These are phyloP conservation scores for Blastocystis sp. DNA, from an alignment of 352 stramenopile species.

Conservation along the genomic window DNA sequence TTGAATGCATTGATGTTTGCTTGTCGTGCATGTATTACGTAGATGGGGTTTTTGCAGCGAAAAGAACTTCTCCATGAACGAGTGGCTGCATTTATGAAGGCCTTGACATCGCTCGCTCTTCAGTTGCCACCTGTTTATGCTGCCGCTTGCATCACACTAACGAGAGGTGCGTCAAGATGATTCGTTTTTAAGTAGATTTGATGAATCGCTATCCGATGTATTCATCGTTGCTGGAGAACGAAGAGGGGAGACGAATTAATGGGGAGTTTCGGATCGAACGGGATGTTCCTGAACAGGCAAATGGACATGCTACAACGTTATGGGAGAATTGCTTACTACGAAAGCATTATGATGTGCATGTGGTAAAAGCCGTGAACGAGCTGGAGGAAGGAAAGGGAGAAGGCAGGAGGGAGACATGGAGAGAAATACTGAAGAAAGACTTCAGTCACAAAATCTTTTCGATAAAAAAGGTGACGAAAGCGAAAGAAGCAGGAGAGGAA, in stretches of 20 bases:
- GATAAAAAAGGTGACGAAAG: background rate
- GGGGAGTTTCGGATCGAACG: background rate
- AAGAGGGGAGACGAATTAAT: background rate
- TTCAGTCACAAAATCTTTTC: conserved; percentile 4
- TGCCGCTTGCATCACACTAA: background rate
- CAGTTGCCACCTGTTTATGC: conserved; percentile 35
- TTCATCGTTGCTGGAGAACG: conserved; percentile 36
- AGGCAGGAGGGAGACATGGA: background rate
- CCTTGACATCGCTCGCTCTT: background rate
- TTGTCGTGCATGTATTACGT: background rate
- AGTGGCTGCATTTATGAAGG: conserved; percentile 28
- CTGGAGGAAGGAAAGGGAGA: background rate
- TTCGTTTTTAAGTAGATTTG: background rate
- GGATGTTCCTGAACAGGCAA: conserved; percentile 27
- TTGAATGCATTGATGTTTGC: conserved; percentile 27
- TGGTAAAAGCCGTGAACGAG: background rate
- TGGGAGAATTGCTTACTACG: background rate
- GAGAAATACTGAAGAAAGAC: conserved; percentile 34
- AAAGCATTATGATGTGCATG: background rate
- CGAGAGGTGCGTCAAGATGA: background rate
- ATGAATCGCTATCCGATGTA: conserved; percentile 56
- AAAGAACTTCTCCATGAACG: conserved; percentile 48
- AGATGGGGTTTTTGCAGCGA: conserved; percentile 6
- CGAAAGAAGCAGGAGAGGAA: background rate
- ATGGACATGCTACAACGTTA: conserved; percentile 17